phyloP scores from a whole-genome alignment of 2,329 filamentous ascomycete species.

The Lachnellula cervina region DNA sequence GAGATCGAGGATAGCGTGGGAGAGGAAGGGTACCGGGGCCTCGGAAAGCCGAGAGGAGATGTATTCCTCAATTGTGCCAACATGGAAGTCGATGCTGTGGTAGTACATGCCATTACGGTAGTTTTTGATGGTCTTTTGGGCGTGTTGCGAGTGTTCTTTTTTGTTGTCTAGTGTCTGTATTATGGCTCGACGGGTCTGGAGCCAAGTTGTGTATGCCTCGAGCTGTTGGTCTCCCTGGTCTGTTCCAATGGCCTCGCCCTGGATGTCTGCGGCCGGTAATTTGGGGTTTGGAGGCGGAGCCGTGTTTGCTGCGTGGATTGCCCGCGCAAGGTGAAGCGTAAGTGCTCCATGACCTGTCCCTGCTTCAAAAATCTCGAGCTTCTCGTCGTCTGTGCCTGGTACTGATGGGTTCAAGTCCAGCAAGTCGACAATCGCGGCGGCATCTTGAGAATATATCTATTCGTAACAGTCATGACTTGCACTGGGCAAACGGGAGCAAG shows the following conservation, averaged over 20 bases:
- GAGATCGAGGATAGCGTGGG: constrained; percentile 69
- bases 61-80: constrained; percentile 61
- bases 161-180: constrained; percentile 70
- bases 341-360: constrained; percentile 81
- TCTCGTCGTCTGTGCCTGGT: constrained; percentile 49
- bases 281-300: constrained; percentile 40
- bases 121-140: constrained; percentile 57
- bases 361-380: constrained; percentile 74
- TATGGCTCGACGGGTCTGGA: constrained; percentile 54
- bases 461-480: constrained; percentile 16
- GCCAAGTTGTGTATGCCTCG: constrained; percentile 21
- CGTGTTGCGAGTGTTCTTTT: constrained; percentile 56
- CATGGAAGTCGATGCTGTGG: constrained; percentile 67
- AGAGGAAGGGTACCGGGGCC: constrained; percentile 54
- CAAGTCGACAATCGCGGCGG: constrained; percentile 68
- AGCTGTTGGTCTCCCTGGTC: constrained; percentile 1
- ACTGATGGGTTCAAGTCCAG: constrained; percentile 68
- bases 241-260: background rate
- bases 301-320: constrained; percentile 69
- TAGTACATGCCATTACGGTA: constrained; percentile 69
- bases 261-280: background rate
- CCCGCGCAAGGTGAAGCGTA: constrained; percentile 69
- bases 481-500: background rate
- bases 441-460: constrained; percentile 70
- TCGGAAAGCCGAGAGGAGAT: constrained; percentile 48